These are phyloP conservation scores for Plasmodium reichenowi DNA, from an alignment of 169 alveolate species.

Conservation along the genomic window DNA sequence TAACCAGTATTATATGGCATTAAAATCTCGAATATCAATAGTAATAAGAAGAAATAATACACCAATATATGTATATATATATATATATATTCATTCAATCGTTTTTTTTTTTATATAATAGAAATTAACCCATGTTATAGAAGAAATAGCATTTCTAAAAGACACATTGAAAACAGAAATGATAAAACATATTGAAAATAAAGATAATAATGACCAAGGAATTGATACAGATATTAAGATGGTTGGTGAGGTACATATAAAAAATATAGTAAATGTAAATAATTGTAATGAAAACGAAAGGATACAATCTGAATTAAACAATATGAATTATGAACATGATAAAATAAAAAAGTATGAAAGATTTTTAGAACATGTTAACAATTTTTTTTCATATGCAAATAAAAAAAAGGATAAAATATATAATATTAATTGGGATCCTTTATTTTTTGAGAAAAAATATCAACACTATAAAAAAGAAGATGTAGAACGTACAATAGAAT, in stretches of 20 bases:
- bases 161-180: slow-evolving; percentile 2
- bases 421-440: slow-evolving; percentile 6
- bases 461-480: slow-evolving; percentile 7
- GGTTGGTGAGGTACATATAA: slow-evolving; percentile 5
- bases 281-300: slow-evolving; percentile 1
- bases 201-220: slow-evolving; percentile 8
- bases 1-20: slow-evolving; percentile 33
- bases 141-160: slow-evolving; percentile 19
- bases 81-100: neutral
- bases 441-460: slow-evolving; percentile 21
- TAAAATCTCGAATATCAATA: slow-evolving; percentile 8
- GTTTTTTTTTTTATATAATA: neutral
- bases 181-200: neutral
- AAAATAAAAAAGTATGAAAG: slow-evolving; percentile 6
- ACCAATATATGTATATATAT: neutral
- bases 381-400: neutral
- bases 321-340: slow-evolving; percentile 17
- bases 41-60: slow-evolving; percentile 4
- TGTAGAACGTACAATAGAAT: slow-evolving; percentile 7
- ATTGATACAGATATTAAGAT: neutral
- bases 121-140: slow-evolving; percentile 18
- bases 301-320: neutral
- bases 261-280: neutral
- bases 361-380: neutral
- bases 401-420: neutral